A percentile compares a stretch with the other conserved stretches of the same genome.
Conservation (phyloP, 2,329 filamentous ascomycete species). For the Metarhizium guizhouense region DNA sequence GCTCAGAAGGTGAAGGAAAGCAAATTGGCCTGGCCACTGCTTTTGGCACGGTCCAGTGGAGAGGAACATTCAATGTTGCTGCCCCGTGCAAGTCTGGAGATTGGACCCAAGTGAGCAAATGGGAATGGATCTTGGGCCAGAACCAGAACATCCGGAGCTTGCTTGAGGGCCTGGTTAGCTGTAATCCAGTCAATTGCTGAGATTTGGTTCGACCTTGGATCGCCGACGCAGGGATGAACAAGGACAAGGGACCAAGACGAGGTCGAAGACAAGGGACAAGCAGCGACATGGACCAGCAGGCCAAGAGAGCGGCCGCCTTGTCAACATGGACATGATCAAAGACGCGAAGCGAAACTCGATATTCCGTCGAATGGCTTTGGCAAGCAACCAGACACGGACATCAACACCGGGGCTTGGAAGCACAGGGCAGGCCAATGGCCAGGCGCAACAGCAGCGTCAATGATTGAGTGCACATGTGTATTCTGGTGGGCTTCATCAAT, state of each 20-base stretch:
- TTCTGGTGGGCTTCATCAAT: too few relatives aligned
- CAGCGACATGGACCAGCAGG: background rate
- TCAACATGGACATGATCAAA: too few relatives aligned
- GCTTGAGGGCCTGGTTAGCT: too few relatives aligned
- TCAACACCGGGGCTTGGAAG: background rate
- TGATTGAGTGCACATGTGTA: too few relatives aligned
- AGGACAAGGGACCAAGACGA: background rate
- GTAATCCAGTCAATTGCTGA: background rate
- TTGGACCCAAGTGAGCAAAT: constrained; percentile 2
- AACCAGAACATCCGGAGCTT: too few relatives aligned
- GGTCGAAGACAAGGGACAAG: background rate
- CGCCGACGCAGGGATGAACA: constrained; percentile 23
- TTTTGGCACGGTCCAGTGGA: constrained; percentile 1
- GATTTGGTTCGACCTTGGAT: constrained; percentile 18
- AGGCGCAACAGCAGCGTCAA: too few relatives aligned
- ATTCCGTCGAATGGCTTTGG: too few relatives aligned
- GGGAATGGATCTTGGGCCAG: background rate
- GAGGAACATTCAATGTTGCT: background rate
- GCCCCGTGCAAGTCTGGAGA: constrained; percentile 7
- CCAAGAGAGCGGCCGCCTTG: background rate
- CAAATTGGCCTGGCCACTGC: constrained; percentile 4
- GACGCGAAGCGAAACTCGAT: too few relatives aligned
- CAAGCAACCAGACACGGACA: too few relatives aligned
- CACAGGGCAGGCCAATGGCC: too few relatives aligned
- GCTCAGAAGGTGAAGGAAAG: background rate